Evolutionary conservation across 306 rosid genomes (phyloP).

Genomic region (Vigna hirtella): DNA sequence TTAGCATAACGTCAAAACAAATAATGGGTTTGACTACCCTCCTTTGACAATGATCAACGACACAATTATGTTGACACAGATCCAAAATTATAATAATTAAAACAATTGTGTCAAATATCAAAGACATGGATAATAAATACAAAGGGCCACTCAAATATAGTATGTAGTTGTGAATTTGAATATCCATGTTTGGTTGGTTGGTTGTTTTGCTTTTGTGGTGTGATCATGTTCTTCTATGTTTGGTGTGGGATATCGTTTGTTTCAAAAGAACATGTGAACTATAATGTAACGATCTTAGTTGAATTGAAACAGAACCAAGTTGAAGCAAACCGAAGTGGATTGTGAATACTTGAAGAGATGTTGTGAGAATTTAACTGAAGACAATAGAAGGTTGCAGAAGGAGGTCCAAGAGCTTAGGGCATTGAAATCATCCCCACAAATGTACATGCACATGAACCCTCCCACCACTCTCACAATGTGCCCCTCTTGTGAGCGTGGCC

Average conservation of each 20-base stretch:
- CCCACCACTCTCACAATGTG: conserved; percentile 97
- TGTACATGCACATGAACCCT: conserved; percentile 83
- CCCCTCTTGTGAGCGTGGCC: conserved; percentile 75
- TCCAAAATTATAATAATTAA: background rate
- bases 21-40: conserved; percentile 17
- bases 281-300: conserved; percentile 19
- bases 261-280: background rate
- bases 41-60: conserved; percentile 30
- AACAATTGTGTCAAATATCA: background rate
- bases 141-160: background rate
- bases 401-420: conserved; percentile 85
- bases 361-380: conserved; percentile 74
- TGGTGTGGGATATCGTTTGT: background rate
- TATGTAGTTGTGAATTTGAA: too few relatives aligned
- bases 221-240: background rate
- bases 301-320: conserved; percentile 64
- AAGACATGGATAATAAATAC: background rate
- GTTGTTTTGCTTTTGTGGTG: background rate
- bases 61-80: conserved; percentile 29
- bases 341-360: conserved; percentile 73
- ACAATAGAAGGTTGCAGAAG: conserved; percentile 75
- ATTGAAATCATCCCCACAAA: conserved; percentile 73
- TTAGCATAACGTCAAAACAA: conserved; percentile 29
- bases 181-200: background rate
- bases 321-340: conserved; percentile 89